phyloP scores from a whole-genome alignment of 2,329 filamentous ascomycete genomes.

The Volutella citrinella region DNA sequence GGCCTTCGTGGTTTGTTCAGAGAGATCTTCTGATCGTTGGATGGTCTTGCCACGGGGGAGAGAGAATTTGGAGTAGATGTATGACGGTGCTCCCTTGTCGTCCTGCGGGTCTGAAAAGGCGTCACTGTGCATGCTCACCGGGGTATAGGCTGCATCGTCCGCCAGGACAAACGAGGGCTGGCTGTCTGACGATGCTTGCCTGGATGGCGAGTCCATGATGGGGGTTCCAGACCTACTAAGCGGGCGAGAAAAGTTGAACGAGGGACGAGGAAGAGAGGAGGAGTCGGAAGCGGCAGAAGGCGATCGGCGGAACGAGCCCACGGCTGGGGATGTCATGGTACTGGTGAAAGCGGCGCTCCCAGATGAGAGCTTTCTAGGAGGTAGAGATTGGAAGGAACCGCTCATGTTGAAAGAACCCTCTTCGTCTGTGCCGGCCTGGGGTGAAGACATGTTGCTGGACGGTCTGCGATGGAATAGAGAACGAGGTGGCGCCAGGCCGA shows the following conservation, averaged over 20 bases:
- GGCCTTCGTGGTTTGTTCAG: slow-evolving; percentile 49
- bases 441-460: slow-evolving; percentile 61
- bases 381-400: slow-evolving; percentile 58
- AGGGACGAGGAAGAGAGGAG: slow-evolving; percentile 68
- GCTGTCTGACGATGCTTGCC: slow-evolving; percentile 65
- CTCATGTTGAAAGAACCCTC: slow-evolving; percentile 57
- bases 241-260: slow-evolving; percentile 93
- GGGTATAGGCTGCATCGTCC: slow-evolving; percentile 66
- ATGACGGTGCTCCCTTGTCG: slow-evolving; percentile 62
- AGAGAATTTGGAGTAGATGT: slow-evolving; percentile 81
- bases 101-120: slow-evolving; percentile 58
- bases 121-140: slow-evolving; percentile 70
- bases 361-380: slow-evolving; percentile 73
- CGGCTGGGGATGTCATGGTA: slow-evolving; percentile 53
- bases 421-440: slow-evolving; percentile 67
- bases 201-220: slow-evolving; percentile 53
- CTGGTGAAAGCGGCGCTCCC: slow-evolving; percentile 54
- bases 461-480: slow-evolving; percentile 49
- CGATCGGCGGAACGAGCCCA: slow-evolving; percentile 66
- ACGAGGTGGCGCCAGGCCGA: slow-evolving; percentile 49
- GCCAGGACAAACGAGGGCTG: slow-evolving; percentile 61
- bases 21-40: slow-evolving; percentile 64
- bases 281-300: slow-evolving; percentile 82
- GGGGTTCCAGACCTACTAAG: slow-evolving; percentile 70
- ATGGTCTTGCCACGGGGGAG: slow-evolving; percentile 80